Base-by-base conservation (phyloP, 768 basidiomycete genomes). In the Leccinum barrowsii region DNA sequence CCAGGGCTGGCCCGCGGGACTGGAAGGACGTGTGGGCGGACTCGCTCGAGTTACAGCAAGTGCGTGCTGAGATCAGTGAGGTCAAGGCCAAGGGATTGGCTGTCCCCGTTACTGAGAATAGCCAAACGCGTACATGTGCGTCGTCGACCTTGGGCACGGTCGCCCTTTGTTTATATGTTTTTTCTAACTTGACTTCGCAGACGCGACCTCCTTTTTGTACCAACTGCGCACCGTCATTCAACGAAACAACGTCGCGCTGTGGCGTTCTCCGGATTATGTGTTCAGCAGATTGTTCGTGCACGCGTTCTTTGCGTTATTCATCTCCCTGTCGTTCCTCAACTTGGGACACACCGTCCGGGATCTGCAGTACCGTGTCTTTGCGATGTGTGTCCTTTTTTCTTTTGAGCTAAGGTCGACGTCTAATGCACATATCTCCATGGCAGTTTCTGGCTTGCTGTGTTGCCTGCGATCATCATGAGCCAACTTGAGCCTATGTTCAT, bases 1-100 rank as follows among this genome's bases (percentile, higher is more conserved):
- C 87, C 0, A 80, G 85, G 50, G 80, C 91, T 37, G 89, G 89
- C 1, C 80, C 87, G 56, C 83, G 85, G 32, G 93, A 96, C 66
- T 96, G 94, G 94, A 85, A 85, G 56, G 85, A 91, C 60, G 77
- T 92, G 51, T 96, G 94, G 94, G 72, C 82, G n/a, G 83, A 88
- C 37, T 92, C 88, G 5, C 77, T 83, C 0, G 88, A 94, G 72
- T 80, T 65, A 55, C 58, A 71, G 48, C 63, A 62, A 24, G 77
- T 78, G 28, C 74, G 70, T 22, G 65, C 63, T 26, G 79, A 85
- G 57, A 84, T 85, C 30, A 63, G 69, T 8, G 63, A 61, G 4
- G 80, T 85, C 66, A 84, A 83, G 64, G 60, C 63, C 12, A 76
- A 76, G 21, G 82, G 79, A 1, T 72, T 84, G 26, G 71, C 80